A percentile compares a stretch with the other conserved stretches of the same genome.
phyloP scores from a whole-genome alignment of 768 basidiomycete genomes.

The Psilocybe cyanescens region DNA sequence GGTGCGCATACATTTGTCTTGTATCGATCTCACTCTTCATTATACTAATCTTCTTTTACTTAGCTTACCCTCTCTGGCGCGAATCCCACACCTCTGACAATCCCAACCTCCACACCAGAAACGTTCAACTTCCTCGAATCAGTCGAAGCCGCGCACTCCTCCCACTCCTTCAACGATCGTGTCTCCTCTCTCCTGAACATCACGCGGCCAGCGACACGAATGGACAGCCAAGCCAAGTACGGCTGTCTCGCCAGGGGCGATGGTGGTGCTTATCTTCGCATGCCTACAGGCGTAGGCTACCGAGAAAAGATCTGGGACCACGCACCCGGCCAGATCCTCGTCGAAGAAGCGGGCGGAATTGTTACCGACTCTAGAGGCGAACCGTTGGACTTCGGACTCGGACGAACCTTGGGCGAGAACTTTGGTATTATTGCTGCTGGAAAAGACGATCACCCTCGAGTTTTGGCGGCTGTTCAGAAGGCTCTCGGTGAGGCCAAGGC shows the following conservation, averaged over 20 bases:
- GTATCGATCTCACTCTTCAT: neutral
- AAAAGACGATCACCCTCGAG: conserved; percentile 65
- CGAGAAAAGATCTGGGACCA: conserved; percentile 99
- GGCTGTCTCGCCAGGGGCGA: conserved; percentile 85
- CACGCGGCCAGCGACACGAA: conserved; percentile 67
- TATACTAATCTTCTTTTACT: neutral
- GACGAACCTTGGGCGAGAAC: conserved; percentile 85
- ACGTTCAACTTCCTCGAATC: conserved; percentile 83
- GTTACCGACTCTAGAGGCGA: conserved; percentile 83
- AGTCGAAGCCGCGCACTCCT: conserved; percentile 89
- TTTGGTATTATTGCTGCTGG: conserved; percentile 87
- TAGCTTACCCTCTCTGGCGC: conserved; percentile 59
- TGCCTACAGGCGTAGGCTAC: conserved; percentile 81
- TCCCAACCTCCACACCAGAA: conserved; percentile 51
- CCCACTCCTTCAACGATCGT: conserved; percentile 81
- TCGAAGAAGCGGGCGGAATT: conserved; percentile 89
- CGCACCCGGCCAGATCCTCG: conserved; percentile 82
- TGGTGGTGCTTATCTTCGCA: conserved; percentile 79
- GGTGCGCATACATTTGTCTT: conserved; percentile 32
- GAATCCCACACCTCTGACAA: conserved; percentile 52
- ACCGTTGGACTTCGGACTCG: conserved; percentile 83
- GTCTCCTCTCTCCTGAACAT: conserved; percentile 73
- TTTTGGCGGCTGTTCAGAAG: conserved; percentile 75
- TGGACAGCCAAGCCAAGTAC: conserved; percentile 99
- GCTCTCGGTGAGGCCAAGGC: conserved; percentile 44